Evolutionary conservation across 768 basidiomycete species (phyloP).

Genomic region (Suillus tomentosus): DNA sequence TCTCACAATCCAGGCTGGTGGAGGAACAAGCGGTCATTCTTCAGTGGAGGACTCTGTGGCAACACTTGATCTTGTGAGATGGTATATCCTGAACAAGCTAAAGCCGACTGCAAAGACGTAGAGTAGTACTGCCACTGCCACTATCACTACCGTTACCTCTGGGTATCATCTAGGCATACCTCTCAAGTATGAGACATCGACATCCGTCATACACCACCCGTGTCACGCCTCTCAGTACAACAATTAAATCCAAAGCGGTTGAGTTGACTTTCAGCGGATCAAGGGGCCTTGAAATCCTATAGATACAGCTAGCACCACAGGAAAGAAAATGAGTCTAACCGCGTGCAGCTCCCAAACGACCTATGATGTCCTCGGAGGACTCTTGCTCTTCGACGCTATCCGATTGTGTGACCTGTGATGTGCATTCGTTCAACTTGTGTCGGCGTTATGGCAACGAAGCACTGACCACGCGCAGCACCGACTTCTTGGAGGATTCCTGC

Average conservation of each 20-base stretch:
- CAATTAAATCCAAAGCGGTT: background rate
- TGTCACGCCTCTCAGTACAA: background rate
- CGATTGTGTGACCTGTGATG: conserved; percentile 77
- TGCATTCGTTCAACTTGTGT: background rate
- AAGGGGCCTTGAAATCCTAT: conserved; percentile 30
- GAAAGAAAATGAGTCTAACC: conserved; percentile 48
- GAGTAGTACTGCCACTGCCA: conserved; percentile 4
- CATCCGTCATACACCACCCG: background rate
- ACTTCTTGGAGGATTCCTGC: conserved; percentile 86
- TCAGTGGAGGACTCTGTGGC: conserved; percentile 89
- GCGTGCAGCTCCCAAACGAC: conserved; percentile 66
- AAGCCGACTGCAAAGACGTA: conserved; percentile 31
- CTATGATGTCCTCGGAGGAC: conserved; percentile 78
- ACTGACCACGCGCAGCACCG: conserved; percentile 60
- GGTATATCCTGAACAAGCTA: conserved; percentile 69
- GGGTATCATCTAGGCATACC: conserved; percentile 6
- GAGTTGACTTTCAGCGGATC: conserved; percentile 24
- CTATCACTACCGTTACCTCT: conserved; percentile 12
- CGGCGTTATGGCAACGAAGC: conserved; percentile 4
- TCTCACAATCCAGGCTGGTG: conserved; percentile 80
- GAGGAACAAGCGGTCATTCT: conserved; percentile 77
- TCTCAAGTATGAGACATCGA: background rate
- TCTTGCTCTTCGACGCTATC: conserved; percentile 86
- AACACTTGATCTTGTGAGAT: conserved; percentile 85
- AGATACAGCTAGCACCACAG: conserved; percentile 12